A percentile compares a stretch with the other conserved stretches of the same genome.
Conservation (phyloP, 495 filamentous ascomycete genomes). For the Xylaria grammica region DNA sequence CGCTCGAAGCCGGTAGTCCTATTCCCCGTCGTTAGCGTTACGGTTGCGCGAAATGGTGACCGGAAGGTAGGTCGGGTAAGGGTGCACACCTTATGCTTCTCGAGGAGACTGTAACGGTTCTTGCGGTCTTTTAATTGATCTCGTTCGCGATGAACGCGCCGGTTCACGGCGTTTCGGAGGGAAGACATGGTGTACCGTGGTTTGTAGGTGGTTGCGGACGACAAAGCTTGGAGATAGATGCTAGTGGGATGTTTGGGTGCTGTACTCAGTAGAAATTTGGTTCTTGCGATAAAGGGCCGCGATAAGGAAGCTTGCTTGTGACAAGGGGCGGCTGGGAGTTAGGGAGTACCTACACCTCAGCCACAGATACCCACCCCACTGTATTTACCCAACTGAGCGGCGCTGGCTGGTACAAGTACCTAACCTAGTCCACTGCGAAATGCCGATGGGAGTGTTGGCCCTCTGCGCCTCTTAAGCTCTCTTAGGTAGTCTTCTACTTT, state of each 20-base stretch:
- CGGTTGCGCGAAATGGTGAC: neutral
- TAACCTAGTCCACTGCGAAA: too few relatives aligned
- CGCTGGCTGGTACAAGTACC: too few relatives aligned
- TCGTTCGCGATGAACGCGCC: constrained; percentile 76
- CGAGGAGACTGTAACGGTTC: constrained; percentile 39
- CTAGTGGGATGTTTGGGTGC: neutral
- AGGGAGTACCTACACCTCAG: neutral
- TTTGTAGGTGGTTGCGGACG: neutral
- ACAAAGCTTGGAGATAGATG: neutral
- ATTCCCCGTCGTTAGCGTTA: constrained; percentile 5
- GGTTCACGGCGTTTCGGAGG: constrained; percentile 79
- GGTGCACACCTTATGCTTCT: constrained; percentile 38
- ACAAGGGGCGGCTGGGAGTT: neutral
- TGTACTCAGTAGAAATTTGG: constrained; percentile 25
- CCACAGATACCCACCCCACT: neutral
- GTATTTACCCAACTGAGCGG: too few relatives aligned
- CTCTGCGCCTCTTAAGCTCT: too few relatives aligned
- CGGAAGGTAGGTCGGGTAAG: neutral
- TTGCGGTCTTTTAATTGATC: constrained; percentile 69
- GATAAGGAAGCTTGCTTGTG: constrained; percentile 5
- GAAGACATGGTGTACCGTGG: constrained; percentile 66
- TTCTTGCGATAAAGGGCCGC: neutral
- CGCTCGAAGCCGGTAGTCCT: constrained; percentile 93
- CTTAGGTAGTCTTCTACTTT: too few relatives aligned
- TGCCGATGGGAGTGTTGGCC: too few relatives aligned